Evolutionary conservation across 352 stramenopile species (phyloP), one percentile per base, ranked within the genome.

Genomic region (Globisporangium carolinianum): DNA sequence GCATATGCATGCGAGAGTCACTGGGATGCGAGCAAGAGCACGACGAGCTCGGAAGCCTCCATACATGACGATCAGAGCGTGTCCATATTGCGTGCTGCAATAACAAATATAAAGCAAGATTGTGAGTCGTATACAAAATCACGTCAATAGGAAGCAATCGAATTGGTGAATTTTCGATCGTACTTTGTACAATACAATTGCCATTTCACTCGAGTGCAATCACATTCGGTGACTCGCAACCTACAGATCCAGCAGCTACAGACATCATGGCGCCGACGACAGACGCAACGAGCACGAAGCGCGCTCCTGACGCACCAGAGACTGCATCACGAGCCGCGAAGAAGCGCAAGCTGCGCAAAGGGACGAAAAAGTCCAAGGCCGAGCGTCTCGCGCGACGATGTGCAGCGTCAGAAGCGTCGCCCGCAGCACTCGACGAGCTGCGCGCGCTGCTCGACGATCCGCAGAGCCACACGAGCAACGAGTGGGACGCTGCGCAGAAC

Each of bases 401-500:
- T 39, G 35, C 18, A 42, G 6, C 41, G 12, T 18, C 50, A 24
- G 17, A 18, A 10, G 45, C 15, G 1, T 32, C 35, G 12, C 11
- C 52, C 1, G 58, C 50, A 24, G 55, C 55, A 10, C 60, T 66
- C n/a, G 50, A 47, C 35, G 43, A 47, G 14, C 47, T 65, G 1
- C 38, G 5, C 15, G 17, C 14, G 9, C 50, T 58, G 48, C 43
- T 66, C 3, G 43, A 18, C 15, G 54, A 55, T 1, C 53, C 41
- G 7, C 39, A 55, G n/a, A 61, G 55, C 42, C 35, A 48, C 35
- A 50, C 37, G 14, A 66, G 53, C 32, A 49, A 46, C 14, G 67
- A 78, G 15, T 91, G 82, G 82, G 82, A 91, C 58, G 59, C 64
- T 24, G 81, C 79, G 17, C 79, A 89, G 59, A 68, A 63, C 48